Conservation (phyloP, 345 rosid genomes). For the Rubroshorea leprosula region DNA sequence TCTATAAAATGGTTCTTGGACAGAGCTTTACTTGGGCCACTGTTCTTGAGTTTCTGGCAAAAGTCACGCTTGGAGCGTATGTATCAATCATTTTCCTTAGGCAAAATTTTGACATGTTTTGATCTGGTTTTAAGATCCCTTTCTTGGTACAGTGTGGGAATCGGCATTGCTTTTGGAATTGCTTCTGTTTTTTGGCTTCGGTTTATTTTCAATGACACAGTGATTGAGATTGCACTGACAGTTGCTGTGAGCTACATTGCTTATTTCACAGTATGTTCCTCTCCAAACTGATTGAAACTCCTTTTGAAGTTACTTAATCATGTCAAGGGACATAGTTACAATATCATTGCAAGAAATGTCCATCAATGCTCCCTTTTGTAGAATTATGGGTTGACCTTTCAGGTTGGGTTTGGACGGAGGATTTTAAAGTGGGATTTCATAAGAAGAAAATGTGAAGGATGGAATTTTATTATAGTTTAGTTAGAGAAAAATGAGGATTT, state of each 20-base stretch:
- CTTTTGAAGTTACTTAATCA: neutral
- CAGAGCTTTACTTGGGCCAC: constrained; percentile 43
- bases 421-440: too few relatives aligned
- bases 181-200: constrained; percentile 91
- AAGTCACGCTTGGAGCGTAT: constrained; percentile 90
- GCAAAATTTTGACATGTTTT: neutral
- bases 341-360: neutral
- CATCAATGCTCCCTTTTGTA: neutral
- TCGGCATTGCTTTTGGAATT: constrained; percentile 86
- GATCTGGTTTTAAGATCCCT: constrained; percentile 18
- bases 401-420: too few relatives aligned
- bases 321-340: neutral
- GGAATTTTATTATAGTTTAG: too few relatives aligned
- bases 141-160: constrained; percentile 65
- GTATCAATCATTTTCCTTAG: constrained; percentile 31
- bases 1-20: constrained; percentile 80
- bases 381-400: neutral
- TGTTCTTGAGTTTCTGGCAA: constrained; percentile 60
- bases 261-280: constrained; percentile 70
- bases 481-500: too few relatives aligned
- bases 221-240: constrained; percentile 83
- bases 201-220: constrained; percentile 85
- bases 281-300: constrained; percentile 12
- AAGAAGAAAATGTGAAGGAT: too few relatives aligned
- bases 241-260: constrained; percentile 91